Base-by-base conservation (phyloP, 805 yeast species). In the Candida xiaguanensis region DNA sequence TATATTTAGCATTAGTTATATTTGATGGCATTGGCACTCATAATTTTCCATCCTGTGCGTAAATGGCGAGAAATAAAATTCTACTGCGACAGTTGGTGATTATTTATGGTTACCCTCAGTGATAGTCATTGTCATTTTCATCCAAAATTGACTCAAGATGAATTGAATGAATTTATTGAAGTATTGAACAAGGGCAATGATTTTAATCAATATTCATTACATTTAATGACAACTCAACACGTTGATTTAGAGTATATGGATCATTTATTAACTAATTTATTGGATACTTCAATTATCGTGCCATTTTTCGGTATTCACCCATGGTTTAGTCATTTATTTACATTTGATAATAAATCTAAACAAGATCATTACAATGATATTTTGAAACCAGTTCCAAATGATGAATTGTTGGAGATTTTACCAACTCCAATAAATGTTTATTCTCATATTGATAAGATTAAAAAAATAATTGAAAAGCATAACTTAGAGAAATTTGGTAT, bases 271-370 rank as follows among this genome's bases (percentile, higher is more conserved):
- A 18, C 14, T 22, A 52, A 19, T 46, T 45, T 42, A 31, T 34
- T 14, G 22, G 39, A 16, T 11, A 25, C 35, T 6, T 41, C 49
- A 18, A 26, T 41, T 8, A 44, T 72, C 1, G 54, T 63, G 7
- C 75, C 82, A 0, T 74, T 75, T 28, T 75, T 77, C 52, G 95
- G 98, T 0, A 65, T 88, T 1, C 99, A 91, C 59, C 99, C 99
- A 0, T 91, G 98, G 98, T 90, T 77, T 52, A 61, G 80, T 2
- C 95, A 90, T 56, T 46, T 82, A 14, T 82, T 78, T 45, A 63
- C 74, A 2, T 13, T 38, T 6, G 50, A 59, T n/a, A 12, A 23
- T 6, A 14, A 6, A 8, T 24, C 31, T 15, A 82, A 80, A 48
- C 14, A 29, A 13, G 52, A 44, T 2, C 97, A 90, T 56, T 90